These are phyloP conservation scores for Amanita rimosa DNA, from an alignment of 768 basidiomycete species.

Conservation along the genomic window DNA sequence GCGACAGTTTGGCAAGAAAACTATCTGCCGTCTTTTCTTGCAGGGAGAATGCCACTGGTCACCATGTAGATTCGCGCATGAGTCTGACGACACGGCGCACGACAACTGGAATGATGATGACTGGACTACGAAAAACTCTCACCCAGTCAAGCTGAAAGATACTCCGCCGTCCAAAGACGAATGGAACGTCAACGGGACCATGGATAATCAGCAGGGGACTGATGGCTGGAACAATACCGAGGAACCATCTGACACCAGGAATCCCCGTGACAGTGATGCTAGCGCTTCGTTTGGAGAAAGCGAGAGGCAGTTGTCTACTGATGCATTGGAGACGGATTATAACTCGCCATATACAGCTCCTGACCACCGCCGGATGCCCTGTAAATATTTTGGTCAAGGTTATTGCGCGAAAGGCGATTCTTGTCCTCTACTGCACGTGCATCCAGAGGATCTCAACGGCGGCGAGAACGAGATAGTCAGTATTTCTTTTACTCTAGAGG, in stretches of 20 bases:
- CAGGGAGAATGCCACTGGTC: background rate
- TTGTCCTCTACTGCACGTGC: slow-evolving; percentile 19
- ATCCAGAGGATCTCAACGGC: slow-evolving; percentile 9
- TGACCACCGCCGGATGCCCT: slow-evolving; percentile 14
- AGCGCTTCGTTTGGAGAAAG: background rate
- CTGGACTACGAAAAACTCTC: background rate
- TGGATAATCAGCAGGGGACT: no score
- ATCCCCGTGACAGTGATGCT: background rate
- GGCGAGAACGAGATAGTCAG: background rate
- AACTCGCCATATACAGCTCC: background rate
- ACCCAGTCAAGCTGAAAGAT: background rate
- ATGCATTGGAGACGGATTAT: slow-evolving; percentile 4
- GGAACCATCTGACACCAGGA: background rate
- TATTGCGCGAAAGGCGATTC: slow-evolving; percentile 18
- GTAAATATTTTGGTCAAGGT: slow-evolving; percentile 24
- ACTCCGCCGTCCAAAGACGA: background rate
- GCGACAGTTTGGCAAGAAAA: background rate
- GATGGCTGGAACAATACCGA: background rate
- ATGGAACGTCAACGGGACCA: background rate
- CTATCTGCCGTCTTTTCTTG: background rate
- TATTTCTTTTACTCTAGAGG: background rate
- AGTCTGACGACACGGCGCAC: background rate
- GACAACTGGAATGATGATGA: background rate
- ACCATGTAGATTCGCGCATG: background rate
- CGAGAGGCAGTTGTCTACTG: background rate